Conservation (phyloP, 129 eudicot genomes). For the Scalesia atractyloides region DNA sequence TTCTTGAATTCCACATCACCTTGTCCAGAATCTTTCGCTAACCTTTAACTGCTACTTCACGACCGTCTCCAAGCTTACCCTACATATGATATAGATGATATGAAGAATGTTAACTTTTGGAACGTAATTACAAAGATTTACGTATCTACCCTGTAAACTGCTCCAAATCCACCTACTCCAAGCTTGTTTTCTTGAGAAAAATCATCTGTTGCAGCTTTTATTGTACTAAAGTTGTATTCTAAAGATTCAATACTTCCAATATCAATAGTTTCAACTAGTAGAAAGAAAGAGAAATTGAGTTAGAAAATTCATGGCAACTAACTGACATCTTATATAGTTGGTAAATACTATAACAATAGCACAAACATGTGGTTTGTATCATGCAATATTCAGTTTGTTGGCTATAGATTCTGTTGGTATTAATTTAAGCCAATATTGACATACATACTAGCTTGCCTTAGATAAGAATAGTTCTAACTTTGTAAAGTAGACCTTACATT, state of each 20-base stretch:
- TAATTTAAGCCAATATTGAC: background rate
- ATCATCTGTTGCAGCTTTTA: background rate
- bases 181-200: background rate
- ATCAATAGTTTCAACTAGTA: conserved; percentile 4
- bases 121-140: background rate
- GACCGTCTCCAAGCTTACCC: background rate
- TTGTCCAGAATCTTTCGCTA: background rate
- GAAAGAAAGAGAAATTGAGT: background rate
- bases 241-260: background rate
- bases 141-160: background rate
- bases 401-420: background rate
- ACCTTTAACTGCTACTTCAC: background rate
- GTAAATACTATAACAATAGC: background rate
- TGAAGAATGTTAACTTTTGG: background rate
- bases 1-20: background rate
- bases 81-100: background rate
- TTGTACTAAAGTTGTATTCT: background rate
- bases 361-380: background rate
- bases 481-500: background rate
- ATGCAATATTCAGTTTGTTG: background rate
- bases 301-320: background rate
- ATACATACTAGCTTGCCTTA: background rate
- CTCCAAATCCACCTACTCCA: conserved; percentile 3
- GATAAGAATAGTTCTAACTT: background rate
- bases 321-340: background rate